Conservation (phyloP, 768 basidiomycete species). For the Suillus variegatus region DNA sequence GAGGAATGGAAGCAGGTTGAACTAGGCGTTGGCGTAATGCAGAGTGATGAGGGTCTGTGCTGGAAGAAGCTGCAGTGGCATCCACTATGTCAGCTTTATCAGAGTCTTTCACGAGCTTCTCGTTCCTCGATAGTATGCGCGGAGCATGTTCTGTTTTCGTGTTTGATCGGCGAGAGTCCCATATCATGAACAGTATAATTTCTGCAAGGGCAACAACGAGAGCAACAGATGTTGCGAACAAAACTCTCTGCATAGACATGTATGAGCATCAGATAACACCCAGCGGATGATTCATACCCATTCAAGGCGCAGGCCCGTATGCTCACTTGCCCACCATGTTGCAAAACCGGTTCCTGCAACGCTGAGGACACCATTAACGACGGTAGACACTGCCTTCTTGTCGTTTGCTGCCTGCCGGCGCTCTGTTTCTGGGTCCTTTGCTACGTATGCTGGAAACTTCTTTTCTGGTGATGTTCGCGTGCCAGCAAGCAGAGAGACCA, state of each 20-base stretch:
- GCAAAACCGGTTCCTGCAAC: constrained; percentile 66
- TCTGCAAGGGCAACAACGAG: constrained; percentile 73
- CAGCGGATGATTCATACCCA: constrained; percentile 51
- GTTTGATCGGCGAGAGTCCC: constrained; percentile 52
- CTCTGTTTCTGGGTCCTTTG: constrained; percentile 48
- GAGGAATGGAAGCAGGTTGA: background rate
- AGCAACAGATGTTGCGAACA: constrained; percentile 62
- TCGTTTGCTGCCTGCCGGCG: constrained; percentile 52
- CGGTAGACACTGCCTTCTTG: constrained; percentile 63
- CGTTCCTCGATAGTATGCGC: constrained; percentile 3
- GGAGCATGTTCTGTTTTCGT: constrained; percentile 12
- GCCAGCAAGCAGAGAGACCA: constrained; percentile 78
- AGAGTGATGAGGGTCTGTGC: constrained; percentile 20
- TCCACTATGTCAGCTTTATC: constrained; percentile 7
- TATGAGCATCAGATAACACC: constrained; percentile 11
- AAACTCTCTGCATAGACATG: constrained; percentile 45
- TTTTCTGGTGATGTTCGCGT: constrained; percentile 77
- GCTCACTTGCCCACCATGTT: constrained; percentile 71
- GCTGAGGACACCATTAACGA: constrained; percentile 74
- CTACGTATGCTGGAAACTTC: constrained; percentile 56
- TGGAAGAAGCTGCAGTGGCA: constrained; percentile 17
- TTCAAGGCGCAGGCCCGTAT: constrained; percentile 66
- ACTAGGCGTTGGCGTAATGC: constrained; percentile 19
- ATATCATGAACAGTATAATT: constrained; percentile 69
- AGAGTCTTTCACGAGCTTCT: constrained; percentile 12